These are phyloP conservation scores for Neofusicoccum ribis DNA, from an alignment of 2,329 filamentous ascomycete species.

Conservation along the genomic window DNA sequence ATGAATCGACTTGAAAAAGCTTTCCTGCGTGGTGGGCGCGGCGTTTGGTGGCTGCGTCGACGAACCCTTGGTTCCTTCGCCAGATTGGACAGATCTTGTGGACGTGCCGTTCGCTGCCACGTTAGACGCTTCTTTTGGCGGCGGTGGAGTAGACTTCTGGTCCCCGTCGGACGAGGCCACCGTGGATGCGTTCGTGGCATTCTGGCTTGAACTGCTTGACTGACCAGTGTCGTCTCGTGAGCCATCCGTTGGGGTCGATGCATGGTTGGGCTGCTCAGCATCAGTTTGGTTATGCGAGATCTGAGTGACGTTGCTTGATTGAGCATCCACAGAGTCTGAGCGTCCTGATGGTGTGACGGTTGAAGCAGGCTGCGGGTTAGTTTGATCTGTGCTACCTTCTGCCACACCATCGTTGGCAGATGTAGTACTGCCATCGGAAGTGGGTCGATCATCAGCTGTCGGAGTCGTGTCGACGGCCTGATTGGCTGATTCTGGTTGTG, in stretches of 20 bases:
- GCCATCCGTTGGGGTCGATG: background rate
- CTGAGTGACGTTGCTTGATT: background rate
- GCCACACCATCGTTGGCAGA: background rate
- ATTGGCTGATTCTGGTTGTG: background rate
- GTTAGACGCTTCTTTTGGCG: conserved; percentile 22
- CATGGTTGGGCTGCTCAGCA: conserved; percentile 9
- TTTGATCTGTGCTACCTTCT: conserved; percentile 14
- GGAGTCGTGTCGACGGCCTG: background rate
- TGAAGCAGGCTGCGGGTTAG: background rate
- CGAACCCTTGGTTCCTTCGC: background rate
- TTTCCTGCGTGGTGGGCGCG: conserved; percentile 87
- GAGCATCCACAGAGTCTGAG: background rate
- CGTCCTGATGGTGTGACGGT: background rate
- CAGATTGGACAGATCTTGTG: conserved; percentile 20
- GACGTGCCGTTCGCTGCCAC: conserved; percentile 21
- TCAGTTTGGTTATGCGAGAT: conserved; percentile 14
- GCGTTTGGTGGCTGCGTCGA: conserved; percentile 40
- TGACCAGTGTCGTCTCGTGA: background rate
- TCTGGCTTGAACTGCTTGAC: background rate
- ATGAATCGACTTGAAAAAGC: conserved; percentile 94
- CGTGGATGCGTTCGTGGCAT: background rate
- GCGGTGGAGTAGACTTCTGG: conserved; percentile 15
- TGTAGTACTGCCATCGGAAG: background rate
- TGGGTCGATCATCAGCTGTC: conserved; percentile 11
- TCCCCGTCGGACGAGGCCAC: background rate